Evolutionary conservation across 2,329 filamentous ascomycete species (phyloP).

Genomic region (Curvularia eragrostidis): DNA sequence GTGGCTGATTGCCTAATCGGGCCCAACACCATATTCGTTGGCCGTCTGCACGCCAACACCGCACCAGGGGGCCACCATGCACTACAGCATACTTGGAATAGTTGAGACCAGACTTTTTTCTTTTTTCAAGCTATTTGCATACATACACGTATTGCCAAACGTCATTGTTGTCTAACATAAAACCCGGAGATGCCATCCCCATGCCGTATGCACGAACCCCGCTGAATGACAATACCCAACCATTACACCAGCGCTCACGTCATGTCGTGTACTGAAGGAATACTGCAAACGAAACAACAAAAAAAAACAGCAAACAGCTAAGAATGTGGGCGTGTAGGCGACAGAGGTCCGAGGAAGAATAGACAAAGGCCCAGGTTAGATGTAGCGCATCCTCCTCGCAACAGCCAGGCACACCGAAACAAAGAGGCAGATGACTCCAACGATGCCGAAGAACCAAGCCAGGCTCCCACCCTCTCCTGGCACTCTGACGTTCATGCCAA

Average conservation of each 20-base stretch:
- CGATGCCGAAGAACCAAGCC: conserved; percentile 67
- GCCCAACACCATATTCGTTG: neutral
- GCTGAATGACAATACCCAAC: conserved; percentile 4
- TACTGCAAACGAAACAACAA: conserved; percentile 2
- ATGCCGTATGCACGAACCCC: conserved; percentile 2
- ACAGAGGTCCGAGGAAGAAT: conserved; percentile 1
- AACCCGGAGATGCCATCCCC: conserved; percentile 1
- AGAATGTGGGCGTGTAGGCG: neutral
- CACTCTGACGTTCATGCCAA: conserved; percentile 85
- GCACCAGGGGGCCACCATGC: neutral
- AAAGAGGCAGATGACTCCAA: conserved; percentile 61
- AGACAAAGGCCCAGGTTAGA: conserved; percentile 32
- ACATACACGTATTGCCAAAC: conserved; percentile 7
- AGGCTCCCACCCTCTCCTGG: conserved; percentile 64
- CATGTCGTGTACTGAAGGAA: conserved; percentile 6
- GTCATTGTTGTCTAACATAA: conserved; percentile 12
- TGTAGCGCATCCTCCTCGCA: conserved; percentile 54
- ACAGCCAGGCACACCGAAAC: conserved; percentile 49
- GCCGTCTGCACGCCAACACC: neutral
- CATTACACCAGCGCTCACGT: conserved; percentile 17
- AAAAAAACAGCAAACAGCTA: neutral
- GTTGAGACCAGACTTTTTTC: neutral
- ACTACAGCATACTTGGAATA: neutral
- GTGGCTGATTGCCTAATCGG: neutral
- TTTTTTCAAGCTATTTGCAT: neutral